phyloP scores from a whole-genome alignment of 83 land plant species.

The Picea abies region DNA sequence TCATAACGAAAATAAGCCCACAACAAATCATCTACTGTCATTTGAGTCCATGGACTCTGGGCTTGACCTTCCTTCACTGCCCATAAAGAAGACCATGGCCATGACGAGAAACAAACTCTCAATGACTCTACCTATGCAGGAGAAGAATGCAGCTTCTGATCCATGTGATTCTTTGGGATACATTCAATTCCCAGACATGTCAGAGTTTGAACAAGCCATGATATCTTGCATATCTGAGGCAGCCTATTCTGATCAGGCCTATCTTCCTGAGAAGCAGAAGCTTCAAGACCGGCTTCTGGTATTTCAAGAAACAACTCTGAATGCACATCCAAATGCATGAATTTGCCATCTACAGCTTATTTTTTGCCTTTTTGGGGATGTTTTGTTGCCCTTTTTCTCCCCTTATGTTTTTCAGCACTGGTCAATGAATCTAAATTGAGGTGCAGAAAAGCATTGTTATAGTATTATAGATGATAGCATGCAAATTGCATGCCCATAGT shows the following conservation, averaged over 20 bases:
- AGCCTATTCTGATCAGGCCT: neutral
- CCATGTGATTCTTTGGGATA: constrained; percentile 14
- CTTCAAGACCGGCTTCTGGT: constrained; percentile 43
- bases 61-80: constrained; percentile 5
- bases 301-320: constrained; percentile 43
- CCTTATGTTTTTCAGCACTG: neutral
- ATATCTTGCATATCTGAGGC: constrained; percentile 30
- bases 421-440: neutral
- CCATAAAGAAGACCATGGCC: constrained; percentile 15
- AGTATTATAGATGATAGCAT: no score
- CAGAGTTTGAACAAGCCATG: constrained; percentile 43
- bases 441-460: neutral
- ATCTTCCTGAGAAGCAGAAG: constrained; percentile 5
- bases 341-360: neutral
- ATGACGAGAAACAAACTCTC: constrained; percentile 24
- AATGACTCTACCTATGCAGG: constrained; percentile 19
- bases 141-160: neutral
- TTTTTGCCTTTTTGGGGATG: no score
- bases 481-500: neutral
- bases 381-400: neutral
- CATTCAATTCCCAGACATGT: constrained; percentile 33
- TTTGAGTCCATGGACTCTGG: neutral
- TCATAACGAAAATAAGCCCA: neutral
- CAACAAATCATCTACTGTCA: neutral
- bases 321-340: constrained; percentile 37